A percentile compares a stretch with the other conserved stretches of the same genome.
phyloP scores from a whole-genome alignment of 352 stramenopile genomes.

The Globisporangium yorkense region DNA sequence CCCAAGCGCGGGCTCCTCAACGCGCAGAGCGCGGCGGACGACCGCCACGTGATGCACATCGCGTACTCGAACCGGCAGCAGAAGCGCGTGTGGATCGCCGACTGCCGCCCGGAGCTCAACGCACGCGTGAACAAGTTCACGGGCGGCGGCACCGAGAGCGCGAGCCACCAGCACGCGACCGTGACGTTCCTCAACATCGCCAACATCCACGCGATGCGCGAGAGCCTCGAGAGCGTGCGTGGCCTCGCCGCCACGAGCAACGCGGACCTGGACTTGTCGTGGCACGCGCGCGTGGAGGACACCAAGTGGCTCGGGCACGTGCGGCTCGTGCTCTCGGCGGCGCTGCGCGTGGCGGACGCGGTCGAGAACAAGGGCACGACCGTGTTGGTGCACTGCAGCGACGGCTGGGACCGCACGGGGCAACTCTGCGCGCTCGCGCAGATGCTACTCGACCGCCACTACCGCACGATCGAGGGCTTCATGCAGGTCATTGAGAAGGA shows the following conservation, averaged over 20 bases:
- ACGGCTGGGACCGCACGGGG: conserved; percentile 84
- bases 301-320: conserved; percentile 81
- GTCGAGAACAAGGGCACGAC: conserved; percentile 67
- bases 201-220: conserved; percentile 92
- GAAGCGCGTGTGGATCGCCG: conserved; percentile 77
- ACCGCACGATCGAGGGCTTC: conserved; percentile 80
- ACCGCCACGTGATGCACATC: conserved; percentile 68
- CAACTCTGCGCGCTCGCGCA: conserved; percentile 82
- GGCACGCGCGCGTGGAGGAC: conserved; percentile 62
- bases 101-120: conserved; percentile 88
- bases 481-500: conserved; percentile 82
- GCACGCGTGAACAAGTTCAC: conserved; percentile 87
- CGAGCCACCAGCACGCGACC: conserved; percentile 57
- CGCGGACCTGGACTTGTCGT: conserved; percentile 52
- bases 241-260: conserved; percentile 34
- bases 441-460: conserved; percentile 86
- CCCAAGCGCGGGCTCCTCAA: conserved; percentile 83
- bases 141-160: conserved; percentile 87
- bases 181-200: conserved; percentile 89
- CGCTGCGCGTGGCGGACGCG: conserved; percentile 53
- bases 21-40: conserved; percentile 60
- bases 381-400: conserved; percentile 82
- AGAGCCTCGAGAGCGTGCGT: conserved; percentile 72
- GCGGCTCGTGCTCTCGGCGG: conserved; percentile 58
- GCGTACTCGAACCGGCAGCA: conserved; percentile 37